Conservation (phyloP, 1,284 basidiomycete genomes). For the Xerocomus subilludens region DNA sequence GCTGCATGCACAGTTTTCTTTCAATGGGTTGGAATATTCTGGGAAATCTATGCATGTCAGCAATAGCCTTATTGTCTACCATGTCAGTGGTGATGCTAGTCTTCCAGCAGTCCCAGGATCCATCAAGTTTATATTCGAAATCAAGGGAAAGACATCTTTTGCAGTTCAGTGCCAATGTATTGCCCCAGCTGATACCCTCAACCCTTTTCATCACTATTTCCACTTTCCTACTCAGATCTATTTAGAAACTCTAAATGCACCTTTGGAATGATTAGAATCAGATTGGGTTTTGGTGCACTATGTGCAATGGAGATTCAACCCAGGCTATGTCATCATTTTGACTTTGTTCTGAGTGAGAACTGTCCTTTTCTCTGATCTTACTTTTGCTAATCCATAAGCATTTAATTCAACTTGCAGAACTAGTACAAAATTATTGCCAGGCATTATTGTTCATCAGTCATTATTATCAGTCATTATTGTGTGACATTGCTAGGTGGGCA, state of each 20-base stretch:
- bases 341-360: neutral
- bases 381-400: no score
- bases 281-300: neutral
- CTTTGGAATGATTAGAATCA: neutral
- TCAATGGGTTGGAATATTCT: constrained; percentile 9
- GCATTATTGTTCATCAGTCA: neutral
- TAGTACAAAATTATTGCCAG: neutral
- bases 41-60: constrained; percentile 4
- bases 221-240: constrained; percentile 3
- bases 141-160: constrained; percentile 14
- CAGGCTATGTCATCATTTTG: neutral
- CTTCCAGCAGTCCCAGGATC: constrained; percentile 10
- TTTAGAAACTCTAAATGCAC: neutral
- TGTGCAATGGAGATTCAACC: neutral
- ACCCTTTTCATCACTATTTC: constrained; percentile 1
- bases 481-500: neutral
- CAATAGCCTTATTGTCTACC: constrained; percentile 24
- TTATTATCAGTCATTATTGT: no score
- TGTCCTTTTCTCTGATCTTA: neutral
- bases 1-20: neutral
- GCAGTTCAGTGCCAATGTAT: constrained; percentile 5
- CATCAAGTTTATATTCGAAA: constrained; percentile 31
- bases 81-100: neutral
- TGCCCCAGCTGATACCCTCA: neutral
- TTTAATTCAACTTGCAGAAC: no score